A percentile compares a stretch with the other conserved stretches of the same genome.
These are phyloP conservation scores for Triticum turgidum DNA, from an alignment of 176 grass and related monocot genomes.

Conservation along the genomic window DNA sequence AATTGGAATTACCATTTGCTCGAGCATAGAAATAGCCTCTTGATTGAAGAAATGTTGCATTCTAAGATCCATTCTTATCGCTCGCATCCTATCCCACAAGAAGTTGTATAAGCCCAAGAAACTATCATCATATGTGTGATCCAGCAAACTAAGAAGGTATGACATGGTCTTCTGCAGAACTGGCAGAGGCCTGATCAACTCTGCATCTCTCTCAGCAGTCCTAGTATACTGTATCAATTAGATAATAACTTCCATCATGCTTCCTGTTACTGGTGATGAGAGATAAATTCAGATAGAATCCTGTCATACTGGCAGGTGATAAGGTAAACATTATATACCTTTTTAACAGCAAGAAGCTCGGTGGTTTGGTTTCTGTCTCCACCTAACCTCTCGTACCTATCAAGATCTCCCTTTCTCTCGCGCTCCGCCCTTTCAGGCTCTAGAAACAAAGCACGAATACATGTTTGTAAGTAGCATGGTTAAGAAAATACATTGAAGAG, in stretches of 20 bases:
- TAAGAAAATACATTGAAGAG: not conserved
- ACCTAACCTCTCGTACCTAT: slow-evolving; percentile 79
- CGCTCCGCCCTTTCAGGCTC: slow-evolving; percentile 88
- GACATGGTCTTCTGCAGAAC: slow-evolving; percentile 85
- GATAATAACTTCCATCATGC: slow-evolving; percentile 50
- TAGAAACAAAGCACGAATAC: slow-evolving; percentile 39
- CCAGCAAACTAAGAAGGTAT: slow-evolving; percentile 85
- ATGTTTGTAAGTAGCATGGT: not conserved
- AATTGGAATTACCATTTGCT: slow-evolving; percentile 89
- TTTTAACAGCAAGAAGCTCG: slow-evolving; percentile 87
- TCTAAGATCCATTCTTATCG: slow-evolving; percentile 95
- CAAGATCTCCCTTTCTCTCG: slow-evolving; percentile 98
- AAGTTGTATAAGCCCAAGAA: slow-evolving; percentile 96
- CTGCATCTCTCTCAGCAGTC: slow-evolving; percentile 83
- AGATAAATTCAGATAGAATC: slow-evolving; percentile 51
- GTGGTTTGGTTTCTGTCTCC: slow-evolving; percentile 93
- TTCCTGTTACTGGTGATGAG: slow-evolving; percentile 44
- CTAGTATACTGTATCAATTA: slow-evolving; percentile 88
- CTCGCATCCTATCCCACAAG: slow-evolving; percentile 98
- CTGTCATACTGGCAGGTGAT: slow-evolving; percentile 35
- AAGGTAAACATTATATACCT: slow-evolving; percentile 59
- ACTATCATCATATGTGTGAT: slow-evolving; percentile 69
- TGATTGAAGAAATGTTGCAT: slow-evolving; percentile 94
- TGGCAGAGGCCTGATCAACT: slow-evolving; percentile 93
- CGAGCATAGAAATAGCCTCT: slow-evolving; percentile 87